These are phyloP conservation scores for Periconia sp. DNA, from an alignment of 2,329 filamentous ascomycete species.

Conservation along the genomic window DNA sequence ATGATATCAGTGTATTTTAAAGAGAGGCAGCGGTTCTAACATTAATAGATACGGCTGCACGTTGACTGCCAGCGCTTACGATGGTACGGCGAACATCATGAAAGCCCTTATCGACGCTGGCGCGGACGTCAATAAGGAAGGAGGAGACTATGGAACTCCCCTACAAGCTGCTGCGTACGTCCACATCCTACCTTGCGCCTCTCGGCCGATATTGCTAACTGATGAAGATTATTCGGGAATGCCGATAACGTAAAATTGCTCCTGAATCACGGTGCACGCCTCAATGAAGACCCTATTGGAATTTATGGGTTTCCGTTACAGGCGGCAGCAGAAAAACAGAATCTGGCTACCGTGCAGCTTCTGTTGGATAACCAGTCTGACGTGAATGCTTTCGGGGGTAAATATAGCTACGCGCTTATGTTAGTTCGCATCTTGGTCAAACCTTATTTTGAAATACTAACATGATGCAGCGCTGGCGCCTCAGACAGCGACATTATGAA, in stretches of 20 bases:
- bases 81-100: constrained; percentile 22
- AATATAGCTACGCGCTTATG: constrained; percentile 20
- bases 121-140: constrained; percentile 23
- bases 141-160: constrained; percentile 22
- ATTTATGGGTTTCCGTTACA: constrained; percentile 23
- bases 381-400: constrained; percentile 19
- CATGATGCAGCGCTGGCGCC: constrained; percentile 9
- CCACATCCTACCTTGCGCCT: neutral
- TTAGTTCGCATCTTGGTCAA: neutral
- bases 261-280: constrained; percentile 19
- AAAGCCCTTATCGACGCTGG: constrained; percentile 17
- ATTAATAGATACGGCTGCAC: constrained; percentile 18
- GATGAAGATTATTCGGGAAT: constrained; percentile 11
- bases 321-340: constrained; percentile 19
- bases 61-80: constrained; percentile 20
- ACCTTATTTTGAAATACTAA: neutral
- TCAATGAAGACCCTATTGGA: constrained; percentile 21
- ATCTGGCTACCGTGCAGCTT: constrained; percentile 17
- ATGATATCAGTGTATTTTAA: neutral
- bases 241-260: constrained; percentile 22
- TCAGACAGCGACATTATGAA: constrained; percentile 10
- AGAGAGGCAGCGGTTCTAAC: constrained; percentile 1
- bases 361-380: constrained; percentile 21
- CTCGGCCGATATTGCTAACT: neutral
- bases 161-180: constrained; percentile 18